These are phyloP conservation scores for Nothophoma quercina DNA, from an alignment of 2,329 filamentous ascomycete species.

Conservation along the genomic window DNA sequence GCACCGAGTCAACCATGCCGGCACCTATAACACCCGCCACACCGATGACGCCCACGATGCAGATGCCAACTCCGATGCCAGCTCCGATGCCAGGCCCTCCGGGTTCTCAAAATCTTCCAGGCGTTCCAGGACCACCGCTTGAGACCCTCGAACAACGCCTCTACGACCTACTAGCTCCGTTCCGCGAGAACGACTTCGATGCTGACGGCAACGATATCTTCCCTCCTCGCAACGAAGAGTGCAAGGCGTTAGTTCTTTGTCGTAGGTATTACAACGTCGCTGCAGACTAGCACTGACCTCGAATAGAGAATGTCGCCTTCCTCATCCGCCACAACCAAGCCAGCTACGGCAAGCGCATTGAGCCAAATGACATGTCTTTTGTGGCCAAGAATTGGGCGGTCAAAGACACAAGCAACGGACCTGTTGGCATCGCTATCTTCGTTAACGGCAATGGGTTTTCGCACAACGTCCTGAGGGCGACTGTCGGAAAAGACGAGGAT, in stretches of 20 bases:
- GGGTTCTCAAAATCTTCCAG: background rate
- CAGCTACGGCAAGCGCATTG: slow-evolving; percentile 16
- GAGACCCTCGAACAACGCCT: slow-evolving; percentile 19
- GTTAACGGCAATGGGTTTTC: slow-evolving; percentile 18
- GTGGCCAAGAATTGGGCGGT: slow-evolving; percentile 13
- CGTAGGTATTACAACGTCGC: background rate
- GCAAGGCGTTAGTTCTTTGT: slow-evolving; percentile 9
- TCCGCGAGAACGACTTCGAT: slow-evolving; percentile 8
- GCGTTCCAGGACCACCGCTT: background rate
- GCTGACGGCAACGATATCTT: background rate
- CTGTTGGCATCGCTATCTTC: slow-evolving; percentile 11
- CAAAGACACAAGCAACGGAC: background rate
- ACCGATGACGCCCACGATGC: background rate
- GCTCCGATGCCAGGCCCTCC: background rate
- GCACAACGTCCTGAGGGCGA: slow-evolving; percentile 9
- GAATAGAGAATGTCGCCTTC: slow-evolving; percentile 20
- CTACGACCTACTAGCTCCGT: slow-evolving; percentile 16
- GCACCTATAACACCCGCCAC: background rate
- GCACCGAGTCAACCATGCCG: background rate
- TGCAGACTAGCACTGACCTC: background rate
- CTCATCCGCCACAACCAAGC: slow-evolving; percentile 21
- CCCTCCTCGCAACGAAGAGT: background rate
- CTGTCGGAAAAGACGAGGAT: background rate
- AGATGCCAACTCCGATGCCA: background rate
- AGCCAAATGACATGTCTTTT: slow-evolving; percentile 10